A percentile compares a stretch with the other conserved stretches of the same genome.
phyloP scores from a whole-genome alignment of 169 alveolate genomes.

The Cytauxzoon felis region DNA sequence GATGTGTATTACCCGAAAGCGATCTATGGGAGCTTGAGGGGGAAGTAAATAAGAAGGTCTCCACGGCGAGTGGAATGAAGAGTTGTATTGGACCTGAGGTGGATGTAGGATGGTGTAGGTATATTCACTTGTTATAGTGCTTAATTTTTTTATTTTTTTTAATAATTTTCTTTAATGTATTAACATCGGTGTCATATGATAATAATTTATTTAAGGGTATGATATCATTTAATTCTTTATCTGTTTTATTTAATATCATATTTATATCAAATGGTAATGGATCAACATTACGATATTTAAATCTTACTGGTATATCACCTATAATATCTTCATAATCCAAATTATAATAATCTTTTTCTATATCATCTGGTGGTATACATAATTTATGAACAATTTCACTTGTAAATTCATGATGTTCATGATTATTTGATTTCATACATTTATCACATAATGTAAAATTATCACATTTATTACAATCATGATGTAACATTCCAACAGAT shows the following conservation, averaged over 20 bases:
- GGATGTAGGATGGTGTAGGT: no score
- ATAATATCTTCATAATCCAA: constrained; percentile 71
- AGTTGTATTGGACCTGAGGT: not conserved
- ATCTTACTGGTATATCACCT: constrained; percentile 73
- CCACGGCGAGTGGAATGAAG: no score
- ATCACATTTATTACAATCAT: constrained; percentile 67
- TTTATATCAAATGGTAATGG: constrained; percentile 59
- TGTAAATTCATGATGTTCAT: constrained; percentile 61
- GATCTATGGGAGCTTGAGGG: no score
- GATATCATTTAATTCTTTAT: constrained; percentile 58
- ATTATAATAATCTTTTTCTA: constrained; percentile 32
- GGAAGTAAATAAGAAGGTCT: no score
- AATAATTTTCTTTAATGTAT: not conserved
- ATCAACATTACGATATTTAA: constrained; percentile 67
- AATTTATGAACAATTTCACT: constrained; percentile 59
- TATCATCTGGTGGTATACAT: constrained; percentile 41
- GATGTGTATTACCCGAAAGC: no score
- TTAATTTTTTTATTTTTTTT: not conserved
- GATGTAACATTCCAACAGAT: constrained; percentile 57
- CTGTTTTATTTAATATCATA: constrained; percentile 61
- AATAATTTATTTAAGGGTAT: constrained; percentile 57
- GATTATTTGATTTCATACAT: constrained; percentile 57
- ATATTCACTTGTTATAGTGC: not conserved
- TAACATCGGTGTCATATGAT: constrained; percentile 42
- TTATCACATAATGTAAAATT: constrained; percentile 67